phyloP scores from a whole-genome alignment of 2,329 filamentous ascomycete genomes.

The Phoma sp. region DNA sequence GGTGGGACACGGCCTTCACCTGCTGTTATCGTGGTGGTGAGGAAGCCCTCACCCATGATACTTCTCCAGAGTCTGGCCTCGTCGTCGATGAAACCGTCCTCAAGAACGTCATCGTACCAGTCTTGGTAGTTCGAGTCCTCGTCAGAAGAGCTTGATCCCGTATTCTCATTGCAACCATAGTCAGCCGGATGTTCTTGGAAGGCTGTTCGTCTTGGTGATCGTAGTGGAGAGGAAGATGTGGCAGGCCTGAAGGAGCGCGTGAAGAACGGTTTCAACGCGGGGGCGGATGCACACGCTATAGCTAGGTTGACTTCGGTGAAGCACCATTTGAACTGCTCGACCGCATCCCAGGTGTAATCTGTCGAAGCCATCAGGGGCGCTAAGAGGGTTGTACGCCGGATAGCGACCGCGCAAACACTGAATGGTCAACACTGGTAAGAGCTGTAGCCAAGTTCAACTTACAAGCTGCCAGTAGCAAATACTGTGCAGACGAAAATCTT shows the following conservation, averaged over 20 bases:
- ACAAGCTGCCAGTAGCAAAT: slow-evolving; percentile 1
- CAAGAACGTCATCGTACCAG: background rate
- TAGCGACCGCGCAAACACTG: background rate
- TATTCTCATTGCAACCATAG: background rate
- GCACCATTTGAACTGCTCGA: slow-evolving; percentile 21
- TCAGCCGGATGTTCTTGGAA: background rate
- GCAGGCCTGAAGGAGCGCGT: background rate
- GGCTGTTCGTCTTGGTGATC: background rate
- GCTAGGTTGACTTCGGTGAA: slow-evolving; percentile 18
- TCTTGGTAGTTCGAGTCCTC: no score
- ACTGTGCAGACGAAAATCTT: background rate
- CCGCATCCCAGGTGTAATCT: slow-evolving; percentile 14
- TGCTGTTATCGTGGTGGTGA: no score
- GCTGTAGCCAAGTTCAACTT: background rate
- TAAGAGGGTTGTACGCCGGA: background rate
- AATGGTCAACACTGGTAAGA: background rate
- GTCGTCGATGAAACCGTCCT: background rate
- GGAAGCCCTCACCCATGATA: background rate
- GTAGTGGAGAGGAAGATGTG: background rate
- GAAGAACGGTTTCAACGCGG: slow-evolving; percentile 15
- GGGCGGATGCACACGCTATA: slow-evolving; percentile 14
- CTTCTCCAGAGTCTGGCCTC: background rate
- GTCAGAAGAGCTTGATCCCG: background rate
- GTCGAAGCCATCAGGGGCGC: background rate
- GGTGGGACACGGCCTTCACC: no score